Base-by-base conservation (phyloP, 2,329 filamentous ascomycete genomes). In the Pyrenochaeta sp. region DNA sequence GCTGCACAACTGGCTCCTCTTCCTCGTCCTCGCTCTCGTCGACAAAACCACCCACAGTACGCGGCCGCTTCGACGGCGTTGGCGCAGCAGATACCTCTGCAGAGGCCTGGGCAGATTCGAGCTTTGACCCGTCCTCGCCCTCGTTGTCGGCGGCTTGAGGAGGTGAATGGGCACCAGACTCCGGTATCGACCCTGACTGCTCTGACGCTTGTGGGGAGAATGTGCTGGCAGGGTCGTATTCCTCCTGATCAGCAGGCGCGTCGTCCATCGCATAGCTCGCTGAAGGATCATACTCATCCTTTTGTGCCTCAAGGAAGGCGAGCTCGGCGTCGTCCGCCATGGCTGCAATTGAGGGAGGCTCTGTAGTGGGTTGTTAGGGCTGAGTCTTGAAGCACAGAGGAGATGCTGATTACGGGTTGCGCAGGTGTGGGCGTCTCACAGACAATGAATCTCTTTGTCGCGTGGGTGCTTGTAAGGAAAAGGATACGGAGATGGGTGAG, bases 11-110 rank as follows among this genome's bases (percentile, higher is more conserved):
- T 57, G 72, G 69, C 63, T 71, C 69, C 58, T 82, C 79, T 66
- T 82, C 81, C 68, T 85, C 83, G 73, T 83, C 82, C 71, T 86
- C 83, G 72, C 85, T 84, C 75, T 87, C 85, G 72, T 84, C 81
- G 75, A 86, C 82, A 79, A 87, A 87, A 64, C 85, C 85, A 72
- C 83, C 84, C 68, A 83, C 82, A 57, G 80, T 85, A 67, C 79
- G 82, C 67, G 81, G 76, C 69, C 81, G 79, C 61, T 77, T 75
- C 49, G 69, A 66, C 42, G 64, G 68, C 41, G 64, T 58, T 46
- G 69, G 63, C 48, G 67, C 72, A 44, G 69, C 61, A 49, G 69
- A 65, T 33, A 54, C 56, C 5, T 71, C 68, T 49, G 64, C 56
- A 45, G 58, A 56, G 6, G 45, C 40, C 32, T 42, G 50, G 33